Conservation (phyloP, 805 yeast species). For the Cyberlindnera americana region DNA sequence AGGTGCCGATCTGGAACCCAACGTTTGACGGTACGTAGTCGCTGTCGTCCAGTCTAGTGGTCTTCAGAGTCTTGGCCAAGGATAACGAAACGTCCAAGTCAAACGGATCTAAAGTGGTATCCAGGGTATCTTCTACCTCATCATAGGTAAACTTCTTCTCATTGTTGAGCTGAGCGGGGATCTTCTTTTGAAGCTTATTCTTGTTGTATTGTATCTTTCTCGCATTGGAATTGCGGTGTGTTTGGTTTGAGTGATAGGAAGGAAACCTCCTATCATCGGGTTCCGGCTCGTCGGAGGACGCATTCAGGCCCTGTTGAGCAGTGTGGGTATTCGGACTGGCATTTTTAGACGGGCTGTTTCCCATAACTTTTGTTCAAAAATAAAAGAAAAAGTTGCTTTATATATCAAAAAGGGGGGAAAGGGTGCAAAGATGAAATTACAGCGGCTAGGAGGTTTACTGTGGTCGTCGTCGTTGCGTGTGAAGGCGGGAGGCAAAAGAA, state of each 20-base stretch:
- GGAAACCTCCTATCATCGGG: constrained; percentile 47
- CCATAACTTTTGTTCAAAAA: too few species aligned
- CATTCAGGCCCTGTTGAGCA: constrained; percentile 29
- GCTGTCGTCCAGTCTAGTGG: constrained; percentile 1
- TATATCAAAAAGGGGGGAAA: too few species aligned
- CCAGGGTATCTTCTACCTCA: constrained; percentile 2
- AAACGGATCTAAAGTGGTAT: constrained; percentile 12
- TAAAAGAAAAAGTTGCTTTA: too few species aligned
- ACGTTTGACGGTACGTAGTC: neutral
- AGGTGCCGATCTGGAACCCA: neutral
- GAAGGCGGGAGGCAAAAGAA: too few species aligned
- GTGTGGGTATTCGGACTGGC: constrained; percentile 36
- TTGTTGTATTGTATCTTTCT: constrained; percentile 21
- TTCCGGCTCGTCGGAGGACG: constrained; percentile 37
- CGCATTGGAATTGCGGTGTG: constrained; percentile 18
- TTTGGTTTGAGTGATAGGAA: constrained; percentile 29
- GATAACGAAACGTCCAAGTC: constrained; percentile 34
- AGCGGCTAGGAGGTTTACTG: too few species aligned
- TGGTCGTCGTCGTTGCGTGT: too few species aligned
- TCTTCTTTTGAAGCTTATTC: constrained; percentile 19
- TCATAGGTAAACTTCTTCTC: constrained; percentile 20
- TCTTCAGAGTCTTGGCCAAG: constrained; percentile 32
- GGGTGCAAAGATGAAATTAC: too few species aligned
- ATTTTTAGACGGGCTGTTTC: constrained; percentile 59
- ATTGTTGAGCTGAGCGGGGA: constrained; percentile 6